Conservation (phyloP, 2,329 filamentous ascomycete genomes). For the Aspergillus japonicus region DNA sequence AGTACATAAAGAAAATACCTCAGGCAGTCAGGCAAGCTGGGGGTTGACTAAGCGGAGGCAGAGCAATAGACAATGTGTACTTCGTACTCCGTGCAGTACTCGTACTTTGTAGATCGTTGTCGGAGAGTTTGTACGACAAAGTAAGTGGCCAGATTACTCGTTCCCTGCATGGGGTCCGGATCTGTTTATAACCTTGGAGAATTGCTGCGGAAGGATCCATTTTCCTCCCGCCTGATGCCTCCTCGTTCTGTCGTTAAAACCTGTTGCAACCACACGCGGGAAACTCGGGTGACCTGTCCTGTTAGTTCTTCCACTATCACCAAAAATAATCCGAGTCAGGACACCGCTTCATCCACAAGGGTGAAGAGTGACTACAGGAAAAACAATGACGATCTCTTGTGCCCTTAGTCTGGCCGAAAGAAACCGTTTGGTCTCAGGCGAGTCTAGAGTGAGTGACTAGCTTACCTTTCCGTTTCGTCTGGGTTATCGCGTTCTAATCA, state of each 20-base stretch:
- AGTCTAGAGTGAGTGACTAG: neutral
- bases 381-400: neutral
- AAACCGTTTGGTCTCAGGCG: neutral
- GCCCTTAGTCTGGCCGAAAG: neutral
- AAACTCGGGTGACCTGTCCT: constrained; percentile 16
- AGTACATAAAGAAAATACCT: neutral
- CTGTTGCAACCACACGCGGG: constrained; percentile 18
- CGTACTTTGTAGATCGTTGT: neutral
- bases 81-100: no score
- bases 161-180: neutral
- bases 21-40: neutral
- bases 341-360: neutral
- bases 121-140: neutral
- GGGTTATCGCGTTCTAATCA: neutral
- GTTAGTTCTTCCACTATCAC: neutral
- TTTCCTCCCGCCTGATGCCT: constrained; percentile 4
- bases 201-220: neutral
- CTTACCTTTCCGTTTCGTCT: neutral
- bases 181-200: constrained; percentile 3
- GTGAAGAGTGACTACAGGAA: neutral
- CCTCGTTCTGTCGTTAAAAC: constrained; percentile 9
- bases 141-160: neutral
- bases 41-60: neutral
- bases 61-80: neutral
- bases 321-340: neutral